These are phyloP conservation scores for Solanum hybrid DNA, from an alignment of 305 asterid genomes.

Conservation along the genomic window DNA sequence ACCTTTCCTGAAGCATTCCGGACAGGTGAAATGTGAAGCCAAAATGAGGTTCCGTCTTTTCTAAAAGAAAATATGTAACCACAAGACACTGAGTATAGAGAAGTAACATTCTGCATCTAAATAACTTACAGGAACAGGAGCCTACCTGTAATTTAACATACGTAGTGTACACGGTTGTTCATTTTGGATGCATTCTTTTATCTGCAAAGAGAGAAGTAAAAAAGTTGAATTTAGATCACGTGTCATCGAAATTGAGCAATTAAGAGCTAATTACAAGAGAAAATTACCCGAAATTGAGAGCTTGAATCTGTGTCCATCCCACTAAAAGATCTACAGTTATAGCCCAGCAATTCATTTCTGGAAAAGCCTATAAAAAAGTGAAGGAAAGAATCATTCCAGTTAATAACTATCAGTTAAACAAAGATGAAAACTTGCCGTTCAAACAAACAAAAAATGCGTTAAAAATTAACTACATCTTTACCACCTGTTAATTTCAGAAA, in stretches of 20 bases:
- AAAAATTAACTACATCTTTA: neutral
- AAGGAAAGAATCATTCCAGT: neutral
- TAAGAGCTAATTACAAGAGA: neutral
- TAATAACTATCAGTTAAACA: neutral
- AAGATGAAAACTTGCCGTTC: neutral
- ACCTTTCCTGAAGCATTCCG: conserved; percentile 93
- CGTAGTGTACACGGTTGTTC: conserved; percentile 26
- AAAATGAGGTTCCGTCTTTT: conserved; percentile 66
- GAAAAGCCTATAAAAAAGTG: conserved; percentile 43
- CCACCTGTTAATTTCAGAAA: conserved; percentile 80
- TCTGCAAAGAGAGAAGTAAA: conserved; percentile 10
- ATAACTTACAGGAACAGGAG: neutral
- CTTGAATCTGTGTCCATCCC: conserved; percentile 45
- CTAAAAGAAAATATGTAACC: conserved; percentile 31
- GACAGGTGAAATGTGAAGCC: conserved; percentile 96
- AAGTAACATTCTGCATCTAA: neutral
- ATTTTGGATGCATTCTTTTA: conserved; percentile 19
- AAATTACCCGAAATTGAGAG: conserved; percentile 45
- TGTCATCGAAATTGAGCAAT: neutral
- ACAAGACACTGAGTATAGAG: neutral
- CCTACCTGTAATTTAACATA: conserved; percentile 32
- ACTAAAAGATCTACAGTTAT: conserved; percentile 31
- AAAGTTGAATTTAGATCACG: neutral
- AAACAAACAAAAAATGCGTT: neutral
- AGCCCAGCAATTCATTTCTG: conserved; percentile 30